Conservation (phyloP, 1,284 basidiomycete species). For the Papiliotrema flavescens region DNA sequence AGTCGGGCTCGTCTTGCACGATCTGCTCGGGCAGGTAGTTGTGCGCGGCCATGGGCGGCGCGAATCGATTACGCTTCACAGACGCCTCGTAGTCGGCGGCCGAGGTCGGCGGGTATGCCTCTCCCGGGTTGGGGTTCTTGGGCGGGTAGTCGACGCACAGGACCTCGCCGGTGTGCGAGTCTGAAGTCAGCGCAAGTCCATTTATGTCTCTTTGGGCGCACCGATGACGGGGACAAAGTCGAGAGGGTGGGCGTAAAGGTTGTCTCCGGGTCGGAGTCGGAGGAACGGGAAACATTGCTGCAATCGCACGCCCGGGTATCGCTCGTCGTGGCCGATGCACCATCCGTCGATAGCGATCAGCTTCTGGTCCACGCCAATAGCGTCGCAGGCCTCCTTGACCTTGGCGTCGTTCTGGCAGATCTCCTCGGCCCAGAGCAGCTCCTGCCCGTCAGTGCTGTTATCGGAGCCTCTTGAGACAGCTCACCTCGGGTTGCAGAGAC, state of each 20-base stretch:
- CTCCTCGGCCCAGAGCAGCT: conserved; percentile 51
- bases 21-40: conserved; percentile 51
- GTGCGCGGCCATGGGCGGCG: conserved; percentile 45
- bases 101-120: conserved; percentile 22
- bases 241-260: conserved; percentile 51
- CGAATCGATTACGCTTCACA: conserved; percentile 42
- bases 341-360: conserved; percentile 50
- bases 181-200: conserved; percentile 16
- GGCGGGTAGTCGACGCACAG: conserved; percentile 48
- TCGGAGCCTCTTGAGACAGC: not conserved
- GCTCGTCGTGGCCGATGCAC: conserved; percentile 52
- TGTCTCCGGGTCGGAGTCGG: conserved; percentile 43
- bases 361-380: conserved; percentile 47
- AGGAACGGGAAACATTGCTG: conserved; percentile 52
- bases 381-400: conserved; percentile 46
- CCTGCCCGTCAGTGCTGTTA: conserved; percentile 14
- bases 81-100: conserved; percentile 29
- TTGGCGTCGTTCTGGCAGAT: conserved; percentile 46
- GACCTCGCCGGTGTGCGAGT: conserved; percentile 45
- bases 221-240: conserved; percentile 47
- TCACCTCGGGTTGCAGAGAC: conserved; percentile 48
- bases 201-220: not conserved
- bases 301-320: conserved; percentile 46
- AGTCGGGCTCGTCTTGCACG: conserved; percentile 51
- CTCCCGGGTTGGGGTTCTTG: conserved; percentile 19